Evolutionary conservation across 2,329 filamentous ascomycete species (phyloP).

Genomic region (Ustilaginoidea virens): DNA sequence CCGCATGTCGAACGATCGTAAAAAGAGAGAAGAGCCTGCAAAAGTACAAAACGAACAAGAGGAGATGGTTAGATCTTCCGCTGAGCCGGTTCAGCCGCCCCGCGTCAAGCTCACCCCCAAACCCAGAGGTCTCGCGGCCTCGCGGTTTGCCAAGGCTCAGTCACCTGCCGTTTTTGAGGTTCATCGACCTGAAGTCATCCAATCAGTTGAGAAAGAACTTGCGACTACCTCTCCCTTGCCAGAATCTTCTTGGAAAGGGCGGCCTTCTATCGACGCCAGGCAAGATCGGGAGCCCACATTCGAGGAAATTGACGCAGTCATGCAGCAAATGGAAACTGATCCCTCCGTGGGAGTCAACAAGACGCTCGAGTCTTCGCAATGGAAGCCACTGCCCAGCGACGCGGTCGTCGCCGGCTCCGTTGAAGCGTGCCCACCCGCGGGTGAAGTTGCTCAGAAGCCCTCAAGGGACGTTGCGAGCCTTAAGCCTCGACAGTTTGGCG

Average conservation of each 20-base stretch:
- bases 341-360: constrained; percentile 63
- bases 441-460: too few species aligned
- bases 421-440: constrained; percentile 33
- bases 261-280: constrained; percentile 1
- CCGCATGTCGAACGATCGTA: too few species aligned
- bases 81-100: constrained; percentile 8
- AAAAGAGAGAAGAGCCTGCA: background rate
- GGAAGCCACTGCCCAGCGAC: constrained; percentile 16
- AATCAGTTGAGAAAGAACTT: constrained; percentile 15
- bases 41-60: too few species aligned
- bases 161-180: constrained; percentile 12
- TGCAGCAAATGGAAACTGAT: constrained; percentile 65
- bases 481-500: constrained; percentile 42
- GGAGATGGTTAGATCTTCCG: too few species aligned
- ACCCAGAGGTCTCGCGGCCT: constrained; percentile 25
- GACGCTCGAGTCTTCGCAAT: constrained; percentile 28
- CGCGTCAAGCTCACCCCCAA: constrained; percentile 20
- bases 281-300: constrained; percentile 36
- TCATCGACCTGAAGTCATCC: constrained; percentile 13
- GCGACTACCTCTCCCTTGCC: background rate
- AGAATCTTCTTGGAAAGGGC: background rate
- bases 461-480: constrained; percentile 61
- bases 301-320: constrained; percentile 83
- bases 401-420: constrained; percentile 29
- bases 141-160: constrained; percentile 27